phyloP scores from a whole-genome alignment of 1,139 yeast species.

The Magnusiomyces tetraspermus region DNA sequence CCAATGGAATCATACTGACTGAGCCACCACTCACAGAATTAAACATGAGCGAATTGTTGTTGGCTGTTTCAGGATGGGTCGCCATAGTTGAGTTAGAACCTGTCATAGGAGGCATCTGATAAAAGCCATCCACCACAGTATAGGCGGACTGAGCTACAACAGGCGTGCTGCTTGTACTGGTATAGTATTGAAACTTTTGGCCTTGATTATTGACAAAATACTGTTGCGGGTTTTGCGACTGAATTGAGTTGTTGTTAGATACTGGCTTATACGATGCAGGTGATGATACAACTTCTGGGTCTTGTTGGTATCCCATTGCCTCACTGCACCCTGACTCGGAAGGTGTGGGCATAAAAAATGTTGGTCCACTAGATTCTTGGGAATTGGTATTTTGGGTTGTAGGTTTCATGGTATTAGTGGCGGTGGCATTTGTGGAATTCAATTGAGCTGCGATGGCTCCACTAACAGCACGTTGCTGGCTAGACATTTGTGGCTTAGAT shows the following conservation, averaged over 20 bases:
- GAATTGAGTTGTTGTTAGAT: no score
- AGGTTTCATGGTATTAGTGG: neutral
- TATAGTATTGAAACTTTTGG: neutral
- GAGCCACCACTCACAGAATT: neutral
- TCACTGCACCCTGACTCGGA: conserved; percentile 26
- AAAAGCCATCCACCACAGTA: neutral
- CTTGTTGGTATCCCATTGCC: conserved; percentile 8
- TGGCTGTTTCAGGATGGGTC: no score
- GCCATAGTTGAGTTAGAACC: no score
- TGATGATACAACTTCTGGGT: conserved; percentile 2
- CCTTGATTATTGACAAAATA: neutral
- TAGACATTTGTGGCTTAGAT: neutral
- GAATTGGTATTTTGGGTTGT: neutral
- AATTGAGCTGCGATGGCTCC: conserved; percentile 2
- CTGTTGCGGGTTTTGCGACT: neutral
- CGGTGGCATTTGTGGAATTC: neutral
- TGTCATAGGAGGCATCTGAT: no score
- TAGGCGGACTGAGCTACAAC: neutral
- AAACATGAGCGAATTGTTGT: neutral
- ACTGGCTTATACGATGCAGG: no score
- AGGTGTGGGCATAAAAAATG: conserved; percentile 25
- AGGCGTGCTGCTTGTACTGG: neutral
- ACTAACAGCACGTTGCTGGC: conserved; percentile 1
- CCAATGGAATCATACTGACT: neutral
- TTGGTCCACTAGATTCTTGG: conserved; percentile 6